Base-by-base conservation (phyloP, 2,329 filamentous ascomycete genomes). In the Calonectria hongkongensis region DNA sequence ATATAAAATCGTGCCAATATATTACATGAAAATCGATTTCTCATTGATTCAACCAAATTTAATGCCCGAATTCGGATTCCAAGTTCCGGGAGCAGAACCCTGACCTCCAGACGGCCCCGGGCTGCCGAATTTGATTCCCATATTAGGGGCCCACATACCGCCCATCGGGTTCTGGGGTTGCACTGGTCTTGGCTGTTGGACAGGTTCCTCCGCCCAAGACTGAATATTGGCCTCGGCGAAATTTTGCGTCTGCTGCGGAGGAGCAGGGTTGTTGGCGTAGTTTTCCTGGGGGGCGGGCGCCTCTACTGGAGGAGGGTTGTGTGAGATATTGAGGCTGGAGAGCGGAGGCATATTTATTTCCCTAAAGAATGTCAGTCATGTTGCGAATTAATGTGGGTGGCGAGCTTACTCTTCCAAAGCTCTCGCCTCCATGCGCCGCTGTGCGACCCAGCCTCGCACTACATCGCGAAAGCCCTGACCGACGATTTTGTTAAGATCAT, bases 401-500 rank as follows among this genome's bases (percentile, higher is more conserved):
- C 0, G 7, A 48, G 83, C 91, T 79, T 86, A 95, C 93, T 91
- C 90, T 83, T 98, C 95, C 41, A 98, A 83, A 67, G 92, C 91
- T 76, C 92, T 91, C 0, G 95, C 95, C 79, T 98, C 96, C 75
- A 93, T 91, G 64, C 95, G 90, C 66, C 97, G 89, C 81, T 95
- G 91, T 33, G 95, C 93, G 0, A 94, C 94, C 88, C 97, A 98
- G 2, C 89, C 90, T 76, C 92, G 92, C 43, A 94, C 94, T 69
- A 88, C 83, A 77, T 98, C 96, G 21, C 95, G 89, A 82, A 98
- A 98, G 12, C 93, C 89, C 45, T 87, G 86, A 0, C 92, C 93
- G 0, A 98, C 94, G 74, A 98, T 95, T 84, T 94, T 94, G 58
- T 94, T 94, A 5, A 99, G 89, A 81, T 98, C 96, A 78, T 99